phyloP scores from a whole-genome alignment of 495 filamentous ascomycete genomes.

The Aspergillus cavernicola region DNA sequence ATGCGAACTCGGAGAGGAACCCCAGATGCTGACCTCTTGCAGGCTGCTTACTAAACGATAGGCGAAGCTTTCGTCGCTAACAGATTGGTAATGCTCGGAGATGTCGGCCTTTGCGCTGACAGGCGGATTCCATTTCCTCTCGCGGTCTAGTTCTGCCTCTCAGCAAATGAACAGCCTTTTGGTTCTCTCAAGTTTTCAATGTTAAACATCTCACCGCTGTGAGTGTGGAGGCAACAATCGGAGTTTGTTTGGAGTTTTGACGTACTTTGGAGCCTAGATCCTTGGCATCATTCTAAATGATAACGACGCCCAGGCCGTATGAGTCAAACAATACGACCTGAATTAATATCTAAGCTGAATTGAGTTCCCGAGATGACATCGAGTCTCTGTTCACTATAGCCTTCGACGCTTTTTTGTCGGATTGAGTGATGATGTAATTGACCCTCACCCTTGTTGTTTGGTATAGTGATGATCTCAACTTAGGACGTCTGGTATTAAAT shows the following conservation, averaged over 20 bases:
- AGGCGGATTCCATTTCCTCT: not conserved
- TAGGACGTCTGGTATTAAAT: no score
- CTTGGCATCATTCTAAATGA: not conserved
- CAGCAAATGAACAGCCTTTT: no score
- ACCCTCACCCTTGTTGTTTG: no score
- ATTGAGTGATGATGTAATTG: no score
- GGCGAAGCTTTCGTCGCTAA: not conserved
- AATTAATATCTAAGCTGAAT: not conserved
- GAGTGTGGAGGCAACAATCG: no score
- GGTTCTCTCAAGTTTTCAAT: no score
- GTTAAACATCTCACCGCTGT: no score
- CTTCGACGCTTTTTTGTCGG: no score
- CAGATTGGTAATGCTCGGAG: constrained; percentile 5
- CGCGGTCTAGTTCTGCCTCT: no score
- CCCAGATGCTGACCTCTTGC: not conserved
- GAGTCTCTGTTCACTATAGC: no score
- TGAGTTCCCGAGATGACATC: not conserved
- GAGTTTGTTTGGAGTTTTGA: no score
- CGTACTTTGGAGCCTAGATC: not conserved
- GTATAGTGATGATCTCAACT: no score
- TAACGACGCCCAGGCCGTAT: not conserved
- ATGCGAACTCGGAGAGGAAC: not conserved
- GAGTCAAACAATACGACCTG: not conserved
- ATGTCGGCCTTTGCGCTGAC: not conserved
- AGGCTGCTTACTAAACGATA: constrained; percentile 4